phyloP scores from a whole-genome alignment of 1,284 basidiomycete genomes.

The Cronartium quercuum region DNA sequence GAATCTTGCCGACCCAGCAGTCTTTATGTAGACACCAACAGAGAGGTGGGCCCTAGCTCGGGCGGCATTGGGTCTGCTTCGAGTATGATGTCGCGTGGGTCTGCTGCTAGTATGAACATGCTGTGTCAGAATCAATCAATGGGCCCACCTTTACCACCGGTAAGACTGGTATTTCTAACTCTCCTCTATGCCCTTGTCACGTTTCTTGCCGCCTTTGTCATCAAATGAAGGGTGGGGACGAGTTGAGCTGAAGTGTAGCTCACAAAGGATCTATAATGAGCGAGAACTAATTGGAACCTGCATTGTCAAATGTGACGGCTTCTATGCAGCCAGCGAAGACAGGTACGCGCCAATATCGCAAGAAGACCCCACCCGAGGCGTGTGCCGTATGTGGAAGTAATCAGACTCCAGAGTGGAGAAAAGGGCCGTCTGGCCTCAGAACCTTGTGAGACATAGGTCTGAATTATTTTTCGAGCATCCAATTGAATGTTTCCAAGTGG shows the following conservation, averaged over 20 bases:
- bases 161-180: neutral
- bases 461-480: neutral
- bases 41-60: neutral
- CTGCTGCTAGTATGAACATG: neutral
- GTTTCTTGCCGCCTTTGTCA: neutral
- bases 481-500: neutral
- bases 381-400: slow-evolving; percentile 21
- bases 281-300: neutral
- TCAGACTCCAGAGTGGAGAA: slow-evolving; percentile 32
- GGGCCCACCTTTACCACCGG: neutral
- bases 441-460: slow-evolving; percentile 21
- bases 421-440: slow-evolving; percentile 34
- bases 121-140: neutral
- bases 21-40: slow-evolving; percentile 4
- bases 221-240: neutral
- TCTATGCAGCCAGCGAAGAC: slow-evolving; percentile 1
- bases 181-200: neutral
- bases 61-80: neutral
- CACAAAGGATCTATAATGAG: too few species aligned
- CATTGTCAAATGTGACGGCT: neutral
- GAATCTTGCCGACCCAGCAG: neutral
- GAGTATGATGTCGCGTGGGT: neutral
- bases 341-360: slow-evolving; percentile 29
- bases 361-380: slow-evolving; percentile 29
- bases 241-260: too few species aligned